A percentile compares a stretch with the other conserved stretches of the same genome.
Evolutionary conservation across 345 rosid species (phyloP).

Genomic region (Arabis hirsuta): DNA sequence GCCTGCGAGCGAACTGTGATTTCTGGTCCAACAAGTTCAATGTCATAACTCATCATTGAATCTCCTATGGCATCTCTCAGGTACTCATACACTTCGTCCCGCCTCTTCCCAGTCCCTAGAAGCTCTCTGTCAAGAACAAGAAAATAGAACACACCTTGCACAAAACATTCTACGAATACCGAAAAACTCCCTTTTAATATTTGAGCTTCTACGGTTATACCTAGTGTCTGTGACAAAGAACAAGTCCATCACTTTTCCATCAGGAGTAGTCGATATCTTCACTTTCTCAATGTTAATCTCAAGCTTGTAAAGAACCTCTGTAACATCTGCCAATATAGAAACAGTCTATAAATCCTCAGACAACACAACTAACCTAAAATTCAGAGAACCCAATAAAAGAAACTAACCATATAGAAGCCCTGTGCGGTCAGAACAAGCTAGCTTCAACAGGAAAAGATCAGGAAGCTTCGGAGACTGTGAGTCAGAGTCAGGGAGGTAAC

Average conservation of each 20-base stretch:
- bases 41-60: constrained; percentile 72
- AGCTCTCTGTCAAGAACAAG: constrained; percentile 64
- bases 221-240: constrained; percentile 93
- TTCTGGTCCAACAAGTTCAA: constrained; percentile 76
- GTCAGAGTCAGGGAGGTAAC: constrained; percentile 61
- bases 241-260: constrained; percentile 90
- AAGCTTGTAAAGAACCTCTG: constrained; percentile 73
- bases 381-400: constrained; percentile 1
- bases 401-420: constrained; percentile 83
- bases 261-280: constrained; percentile 96
- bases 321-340: constrained; percentile 64
- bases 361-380: background rate
- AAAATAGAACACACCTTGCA: constrained; percentile 10
- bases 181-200: background rate
- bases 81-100: constrained; percentile 55
- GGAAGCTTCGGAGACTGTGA: constrained; percentile 62
- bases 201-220: constrained; percentile 41
- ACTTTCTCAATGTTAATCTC: constrained; percentile 92
- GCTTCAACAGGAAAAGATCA: constrained; percentile 79
- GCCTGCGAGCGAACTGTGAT: constrained; percentile 69
- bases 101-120: constrained; percentile 72
- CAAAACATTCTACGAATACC: constrained; percentile 1
- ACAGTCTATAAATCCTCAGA: constrained; percentile 23
- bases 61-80: constrained; percentile 59
- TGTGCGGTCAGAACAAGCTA: constrained; percentile 73